Percentiles rank a stretch among this genome's conserved stretches.
Conservation (phyloP, 345 rosid genomes). For the Eucalyptus sp. region DNA sequence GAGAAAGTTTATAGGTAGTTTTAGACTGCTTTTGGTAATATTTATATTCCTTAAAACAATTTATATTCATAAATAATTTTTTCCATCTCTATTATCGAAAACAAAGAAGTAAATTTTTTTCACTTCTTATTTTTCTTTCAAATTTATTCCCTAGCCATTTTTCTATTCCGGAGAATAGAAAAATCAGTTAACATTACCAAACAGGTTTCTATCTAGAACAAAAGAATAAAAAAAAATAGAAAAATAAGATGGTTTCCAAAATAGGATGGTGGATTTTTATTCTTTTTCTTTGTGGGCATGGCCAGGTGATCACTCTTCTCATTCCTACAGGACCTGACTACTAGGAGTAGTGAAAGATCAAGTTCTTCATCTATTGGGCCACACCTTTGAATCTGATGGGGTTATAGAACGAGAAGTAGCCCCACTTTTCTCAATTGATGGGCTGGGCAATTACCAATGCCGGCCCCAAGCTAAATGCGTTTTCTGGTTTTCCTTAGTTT, state of each 20-base stretch:
- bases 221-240: too few species aligned
- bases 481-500: neutral
- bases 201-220: too few species aligned
- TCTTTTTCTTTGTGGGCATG: neutral
- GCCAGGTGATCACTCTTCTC: neutral
- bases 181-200: too few species aligned
- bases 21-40: too few species aligned
- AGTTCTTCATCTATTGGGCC: neutral
- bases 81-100: too few species aligned
- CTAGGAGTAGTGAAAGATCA: neutral
- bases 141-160: fast-evolving
- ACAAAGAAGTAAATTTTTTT: too few species aligned
- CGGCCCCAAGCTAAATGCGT: neutral
- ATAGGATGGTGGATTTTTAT: too few species aligned
- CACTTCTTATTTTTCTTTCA: too few species aligned
- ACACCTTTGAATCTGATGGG: neutral
- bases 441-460: neutral
- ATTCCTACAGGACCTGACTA: neutral
- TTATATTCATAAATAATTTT: fast-evolving
- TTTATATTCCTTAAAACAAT: fast-evolving
- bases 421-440: neutral
- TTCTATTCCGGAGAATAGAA: too few species aligned
- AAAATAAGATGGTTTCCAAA: too few species aligned
- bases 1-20: neutral
- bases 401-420: neutral